A percentile compares a stretch with the other conserved stretches of the same genome.
These are phyloP conservation scores for Hypoxylon crocopeplum DNA, from an alignment of 495 filamentous ascomycete genomes.

Conservation along the genomic window DNA sequence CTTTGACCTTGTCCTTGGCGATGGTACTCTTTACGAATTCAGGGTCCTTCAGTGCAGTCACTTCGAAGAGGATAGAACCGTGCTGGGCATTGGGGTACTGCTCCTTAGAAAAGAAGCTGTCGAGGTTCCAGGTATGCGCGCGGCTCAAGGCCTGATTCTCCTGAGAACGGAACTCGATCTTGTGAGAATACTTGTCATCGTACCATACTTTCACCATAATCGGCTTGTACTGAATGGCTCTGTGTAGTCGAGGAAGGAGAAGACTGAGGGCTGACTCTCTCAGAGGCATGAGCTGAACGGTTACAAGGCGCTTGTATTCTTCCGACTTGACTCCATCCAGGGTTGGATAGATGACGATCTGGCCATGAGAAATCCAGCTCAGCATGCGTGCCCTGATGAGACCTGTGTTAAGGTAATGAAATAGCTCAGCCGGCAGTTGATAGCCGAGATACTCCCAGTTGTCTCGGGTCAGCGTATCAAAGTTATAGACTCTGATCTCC, in stretches of 20 bases:
- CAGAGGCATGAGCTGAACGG: constrained; percentile 70
- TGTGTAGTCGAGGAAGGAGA: constrained; percentile 76
- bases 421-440: constrained; percentile 88
- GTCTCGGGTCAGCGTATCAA: constrained; percentile 74
- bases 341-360: constrained; percentile 76
- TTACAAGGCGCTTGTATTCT: constrained; percentile 81
- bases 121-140: constrained; percentile 78
- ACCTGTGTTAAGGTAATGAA: constrained; percentile 86
- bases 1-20: constrained; percentile 49
- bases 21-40: constrained; percentile 74
- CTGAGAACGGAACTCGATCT: constrained; percentile 69
- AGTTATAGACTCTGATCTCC: constrained; percentile 72
- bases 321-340: constrained; percentile 80
- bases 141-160: constrained; percentile 64
- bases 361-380: constrained; percentile 78
- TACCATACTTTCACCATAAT: constrained; percentile 87
- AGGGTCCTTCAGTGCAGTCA: constrained; percentile 65
- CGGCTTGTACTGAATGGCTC: constrained; percentile 78
- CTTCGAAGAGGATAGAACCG: constrained; percentile 62
- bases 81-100: constrained; percentile 55
- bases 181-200: constrained; percentile 68
- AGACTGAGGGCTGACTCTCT: constrained; percentile 77
- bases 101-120: constrained; percentile 56
- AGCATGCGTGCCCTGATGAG: constrained; percentile 80
- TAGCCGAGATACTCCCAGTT: constrained; percentile 88